A percentile compares a stretch with the other conserved stretches of the same genome.
These are phyloP conservation scores for Nicotiana paniculata DNA, from an alignment of 257 asterid species.

Conservation along the genomic window DNA sequence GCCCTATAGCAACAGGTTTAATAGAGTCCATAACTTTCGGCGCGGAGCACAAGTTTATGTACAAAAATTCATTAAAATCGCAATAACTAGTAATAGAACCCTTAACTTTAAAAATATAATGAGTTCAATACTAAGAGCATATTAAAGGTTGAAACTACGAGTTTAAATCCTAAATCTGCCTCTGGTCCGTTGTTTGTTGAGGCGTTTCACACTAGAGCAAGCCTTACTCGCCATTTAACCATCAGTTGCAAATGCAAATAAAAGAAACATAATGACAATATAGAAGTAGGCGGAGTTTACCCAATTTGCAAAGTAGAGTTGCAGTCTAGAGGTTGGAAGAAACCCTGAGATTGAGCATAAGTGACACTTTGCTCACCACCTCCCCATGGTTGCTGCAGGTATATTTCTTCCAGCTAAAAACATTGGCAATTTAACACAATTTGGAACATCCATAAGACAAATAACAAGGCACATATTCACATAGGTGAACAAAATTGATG, in stretches of 20 bases:
- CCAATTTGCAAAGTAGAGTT: constrained; percentile 78
- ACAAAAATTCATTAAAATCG: too few species aligned
- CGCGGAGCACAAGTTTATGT: too few species aligned
- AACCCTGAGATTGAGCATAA: constrained; percentile 65
- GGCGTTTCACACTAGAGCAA: not conserved
- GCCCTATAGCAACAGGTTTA: too few species aligned
- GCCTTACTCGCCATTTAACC: not conserved
- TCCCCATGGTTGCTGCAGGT: constrained; percentile 63
- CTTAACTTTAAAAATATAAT: too few species aligned
- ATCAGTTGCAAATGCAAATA: not conserved
- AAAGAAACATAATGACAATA: not conserved
- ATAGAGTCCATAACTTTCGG: too few species aligned
- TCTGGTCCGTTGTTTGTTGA: not conserved
- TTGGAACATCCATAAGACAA: too few species aligned
- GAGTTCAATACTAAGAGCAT: too few species aligned
- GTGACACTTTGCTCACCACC: constrained; percentile 58
- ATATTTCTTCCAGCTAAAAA: constrained; percentile 69
- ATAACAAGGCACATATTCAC: too few species aligned
- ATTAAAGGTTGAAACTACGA: too few species aligned
- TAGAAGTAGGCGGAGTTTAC: constrained; percentile 18
- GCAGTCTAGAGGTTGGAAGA: constrained; percentile 84
- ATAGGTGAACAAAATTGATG: not conserved
- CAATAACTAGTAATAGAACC: too few species aligned
- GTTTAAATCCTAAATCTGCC: too few species aligned
- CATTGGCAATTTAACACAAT: not conserved